phyloP scores from a whole-genome alignment of 768 basidiomycete species.

The Kwoniella heveanensis region DNA sequence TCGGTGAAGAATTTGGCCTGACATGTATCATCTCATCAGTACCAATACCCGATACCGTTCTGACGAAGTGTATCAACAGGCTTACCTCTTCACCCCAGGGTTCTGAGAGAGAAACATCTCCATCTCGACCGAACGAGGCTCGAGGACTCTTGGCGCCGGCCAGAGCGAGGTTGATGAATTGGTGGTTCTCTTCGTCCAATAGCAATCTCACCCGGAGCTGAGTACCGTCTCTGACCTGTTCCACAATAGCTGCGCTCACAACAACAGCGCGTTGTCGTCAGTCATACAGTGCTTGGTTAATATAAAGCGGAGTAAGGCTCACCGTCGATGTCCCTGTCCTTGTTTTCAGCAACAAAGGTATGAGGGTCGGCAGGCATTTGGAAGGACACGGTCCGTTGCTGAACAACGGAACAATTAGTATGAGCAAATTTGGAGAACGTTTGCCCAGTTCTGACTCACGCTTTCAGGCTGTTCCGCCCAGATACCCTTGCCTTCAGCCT shows the following conservation, averaged over 20 bases:
- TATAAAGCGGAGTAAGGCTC: no score
- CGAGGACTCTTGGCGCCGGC: constrained; percentile 56
- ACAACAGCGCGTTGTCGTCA: no score
- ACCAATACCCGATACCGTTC: not conserved
- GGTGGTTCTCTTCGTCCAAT: constrained; percentile 85
- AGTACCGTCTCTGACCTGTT: constrained; percentile 89
- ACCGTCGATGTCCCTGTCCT: constrained; percentile 89
- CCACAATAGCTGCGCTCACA: constrained; percentile 71
- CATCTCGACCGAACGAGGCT: constrained; percentile 46
- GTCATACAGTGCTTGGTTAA: constrained; percentile 1
- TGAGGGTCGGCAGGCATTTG: constrained; percentile 88
- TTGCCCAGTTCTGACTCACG: constrained; percentile 43
- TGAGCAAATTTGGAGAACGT: not conserved
- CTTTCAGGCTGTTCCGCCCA: constrained; percentile 64
- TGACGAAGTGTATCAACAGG: not conserved
- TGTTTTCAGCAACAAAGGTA: constrained; percentile 85
- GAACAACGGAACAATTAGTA: not conserved
- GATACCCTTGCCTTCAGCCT: constrained; percentile 64
- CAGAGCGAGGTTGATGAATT: constrained; percentile 72
- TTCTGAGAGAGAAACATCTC: constrained; percentile 59
- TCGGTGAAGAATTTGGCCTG: constrained; percentile 94
- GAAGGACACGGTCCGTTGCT: constrained; percentile 76
- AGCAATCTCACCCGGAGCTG: constrained; percentile 84
- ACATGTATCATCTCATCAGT: not conserved
- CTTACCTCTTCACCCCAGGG: constrained; percentile 85